Evolutionary conservation across 257 asterid genomes (phyloP).

Genomic region (Nicotiana undulata): DNA sequence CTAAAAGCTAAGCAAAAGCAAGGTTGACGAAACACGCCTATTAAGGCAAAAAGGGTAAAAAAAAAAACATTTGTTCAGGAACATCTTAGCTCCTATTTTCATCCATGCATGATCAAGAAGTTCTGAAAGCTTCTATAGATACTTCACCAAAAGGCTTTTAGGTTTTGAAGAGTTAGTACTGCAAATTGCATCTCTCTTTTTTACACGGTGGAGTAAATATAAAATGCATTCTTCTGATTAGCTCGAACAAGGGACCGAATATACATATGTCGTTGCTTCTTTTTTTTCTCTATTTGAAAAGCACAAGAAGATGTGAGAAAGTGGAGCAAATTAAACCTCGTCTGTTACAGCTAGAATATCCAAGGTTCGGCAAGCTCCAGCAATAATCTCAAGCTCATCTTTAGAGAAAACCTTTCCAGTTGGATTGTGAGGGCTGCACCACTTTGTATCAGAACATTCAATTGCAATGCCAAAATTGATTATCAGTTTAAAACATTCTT

Average conservation of each 20-base stretch:
- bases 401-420: conserved; percentile 77
- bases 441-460: conserved; percentile 27
- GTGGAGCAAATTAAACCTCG: conserved; percentile 45
- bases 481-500: background rate
- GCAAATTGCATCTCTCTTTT: background rate
- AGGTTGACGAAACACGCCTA: background rate
- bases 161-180: background rate
- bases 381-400: conserved; percentile 81
- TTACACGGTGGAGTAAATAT: background rate
- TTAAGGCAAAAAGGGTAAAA: background rate
- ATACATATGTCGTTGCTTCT: background rate
- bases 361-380: conserved; percentile 62
- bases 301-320: background rate
- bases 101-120: too few relatives aligned
- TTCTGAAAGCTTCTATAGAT: background rate
- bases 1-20: background rate
- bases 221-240: background rate
- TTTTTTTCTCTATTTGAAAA: background rate
- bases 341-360: conserved; percentile 84
- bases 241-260: background rate
- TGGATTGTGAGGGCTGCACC: conserved; percentile 92
- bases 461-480: background rate
- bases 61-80: background rate
- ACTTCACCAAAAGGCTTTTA: background rate
- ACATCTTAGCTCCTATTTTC: too few relatives aligned